Conservation (phyloP, 345 rosid genomes). For the Durio zibethinus region DNA sequence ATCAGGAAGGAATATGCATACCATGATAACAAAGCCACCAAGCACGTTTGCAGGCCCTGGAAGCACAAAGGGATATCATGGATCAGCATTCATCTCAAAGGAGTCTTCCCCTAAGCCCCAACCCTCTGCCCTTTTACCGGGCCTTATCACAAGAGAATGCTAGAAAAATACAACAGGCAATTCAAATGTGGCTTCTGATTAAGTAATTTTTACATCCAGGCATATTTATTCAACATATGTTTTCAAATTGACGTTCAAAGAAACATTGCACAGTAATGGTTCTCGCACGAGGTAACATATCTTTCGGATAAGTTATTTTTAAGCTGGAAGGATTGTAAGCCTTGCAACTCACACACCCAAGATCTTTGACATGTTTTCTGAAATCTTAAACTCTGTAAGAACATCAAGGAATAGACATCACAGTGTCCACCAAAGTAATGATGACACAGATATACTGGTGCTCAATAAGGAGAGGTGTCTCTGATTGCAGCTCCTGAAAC, state of each 20-base stretch:
- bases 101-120: neutral
- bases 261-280: neutral
- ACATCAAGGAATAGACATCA: neutral
- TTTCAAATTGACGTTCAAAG: neutral
- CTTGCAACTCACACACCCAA: neutral
- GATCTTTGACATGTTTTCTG: neutral
- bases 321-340: neutral
- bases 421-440: neutral
- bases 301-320: neutral
- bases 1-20: slow-evolving; percentile 27
- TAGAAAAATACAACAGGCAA: neutral
- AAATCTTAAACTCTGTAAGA: neutral
- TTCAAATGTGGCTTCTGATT: neutral
- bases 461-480: neutral
- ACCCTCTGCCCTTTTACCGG: neutral
- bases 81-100: slow-evolving; percentile 26
- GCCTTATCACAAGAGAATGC: neutral
- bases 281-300: neutral
- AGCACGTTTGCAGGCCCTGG: slow-evolving; percentile 94
- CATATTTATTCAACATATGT: neutral
- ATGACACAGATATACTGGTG: neutral
- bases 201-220: neutral
- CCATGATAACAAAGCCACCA: slow-evolving; percentile 91
- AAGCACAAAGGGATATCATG: slow-evolving; percentile 31
- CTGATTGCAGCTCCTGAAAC: neutral